These are phyloP conservation scores for Sugiyamaella boreocaroliniensis DNA, from an alignment of 805 yeast species.

Conservation along the genomic window DNA sequence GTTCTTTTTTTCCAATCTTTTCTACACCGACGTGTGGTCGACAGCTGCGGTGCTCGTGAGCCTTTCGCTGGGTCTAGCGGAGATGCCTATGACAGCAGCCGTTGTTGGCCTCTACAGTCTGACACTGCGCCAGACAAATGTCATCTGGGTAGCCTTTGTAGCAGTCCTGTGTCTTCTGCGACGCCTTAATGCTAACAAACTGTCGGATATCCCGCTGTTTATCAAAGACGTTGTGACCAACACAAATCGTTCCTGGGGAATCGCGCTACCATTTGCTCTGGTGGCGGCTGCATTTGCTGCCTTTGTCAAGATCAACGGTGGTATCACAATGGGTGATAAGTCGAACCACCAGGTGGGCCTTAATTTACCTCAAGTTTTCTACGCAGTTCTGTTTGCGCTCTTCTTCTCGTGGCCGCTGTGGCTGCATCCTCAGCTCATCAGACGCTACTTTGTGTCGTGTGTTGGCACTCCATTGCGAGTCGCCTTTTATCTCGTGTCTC, in stretches of 20 bases:
- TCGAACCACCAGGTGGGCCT: conserved; percentile 67
- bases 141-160: conserved; percentile 72
- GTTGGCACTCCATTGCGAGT: conserved; percentile 23
- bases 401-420: conserved; percentile 72
- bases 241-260: conserved; percentile 1
- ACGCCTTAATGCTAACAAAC: neutral
- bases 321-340: conserved; percentile 88
- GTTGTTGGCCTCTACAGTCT: conserved; percentile 56
- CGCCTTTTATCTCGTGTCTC: conserved; percentile 4
- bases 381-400: conserved; percentile 59
- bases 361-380: conserved; percentile 76
- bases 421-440: conserved; percentile 42
- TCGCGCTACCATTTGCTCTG: conserved; percentile 27
- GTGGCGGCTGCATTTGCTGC: conserved; percentile 48
- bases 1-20: conserved; percentile 65
- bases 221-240: neutral
- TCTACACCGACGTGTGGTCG: conserved; percentile 94
- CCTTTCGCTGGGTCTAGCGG: conserved; percentile 29
- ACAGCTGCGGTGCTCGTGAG: conserved; percentile 58
- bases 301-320: conserved; percentile 65
- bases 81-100: conserved; percentile 36
- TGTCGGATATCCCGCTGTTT: neutral
- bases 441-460: conserved; percentile 34
- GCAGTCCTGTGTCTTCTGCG: conserved; percentile 30
- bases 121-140: conserved; percentile 82